Evolutionary conservation across 225 moss, liverwort and hornwort species (phyloP).

Genomic region (Pleurozium schreberi): DNA sequence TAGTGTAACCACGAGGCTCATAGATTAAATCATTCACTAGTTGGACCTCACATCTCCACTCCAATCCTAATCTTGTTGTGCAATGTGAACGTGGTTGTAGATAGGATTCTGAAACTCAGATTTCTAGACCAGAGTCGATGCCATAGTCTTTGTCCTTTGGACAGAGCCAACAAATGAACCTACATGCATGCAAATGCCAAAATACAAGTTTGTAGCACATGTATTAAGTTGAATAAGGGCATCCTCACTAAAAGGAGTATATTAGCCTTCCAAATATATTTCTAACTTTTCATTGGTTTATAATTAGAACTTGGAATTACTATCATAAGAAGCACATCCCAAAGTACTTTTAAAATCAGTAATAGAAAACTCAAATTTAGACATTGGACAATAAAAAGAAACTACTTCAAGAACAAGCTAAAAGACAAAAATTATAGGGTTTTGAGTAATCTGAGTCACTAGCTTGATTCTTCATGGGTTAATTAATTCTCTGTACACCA

Average conservation of each 20-base stretch:
- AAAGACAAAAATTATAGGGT: neutral
- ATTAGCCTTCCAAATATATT: neutral
- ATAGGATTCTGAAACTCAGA: no score
- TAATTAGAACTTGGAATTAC: neutral
- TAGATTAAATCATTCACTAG: no score
- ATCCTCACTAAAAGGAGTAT: neutral
- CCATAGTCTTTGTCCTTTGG: no score
- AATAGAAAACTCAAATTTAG: neutral
- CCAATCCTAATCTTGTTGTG: no score
- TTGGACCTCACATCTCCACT: no score
- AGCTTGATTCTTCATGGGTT: neutral
- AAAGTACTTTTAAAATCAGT: neutral
- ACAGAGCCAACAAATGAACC: no score
- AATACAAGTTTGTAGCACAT: neutral
- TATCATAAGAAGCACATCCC: neutral
- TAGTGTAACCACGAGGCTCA: no score
- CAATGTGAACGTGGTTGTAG: no score
- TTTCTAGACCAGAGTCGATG: no score
- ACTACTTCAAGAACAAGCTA: neutral
- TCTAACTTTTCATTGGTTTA: neutral
- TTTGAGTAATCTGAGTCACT: neutral
- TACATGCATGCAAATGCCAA: no score
- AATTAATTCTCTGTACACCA: neutral
- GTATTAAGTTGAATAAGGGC: no score
- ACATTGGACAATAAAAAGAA: neutral